These are phyloP conservation scores for Mariannaea sp. DNA, from an alignment of 2,329 filamentous ascomycete genomes.

Conservation along the genomic window DNA sequence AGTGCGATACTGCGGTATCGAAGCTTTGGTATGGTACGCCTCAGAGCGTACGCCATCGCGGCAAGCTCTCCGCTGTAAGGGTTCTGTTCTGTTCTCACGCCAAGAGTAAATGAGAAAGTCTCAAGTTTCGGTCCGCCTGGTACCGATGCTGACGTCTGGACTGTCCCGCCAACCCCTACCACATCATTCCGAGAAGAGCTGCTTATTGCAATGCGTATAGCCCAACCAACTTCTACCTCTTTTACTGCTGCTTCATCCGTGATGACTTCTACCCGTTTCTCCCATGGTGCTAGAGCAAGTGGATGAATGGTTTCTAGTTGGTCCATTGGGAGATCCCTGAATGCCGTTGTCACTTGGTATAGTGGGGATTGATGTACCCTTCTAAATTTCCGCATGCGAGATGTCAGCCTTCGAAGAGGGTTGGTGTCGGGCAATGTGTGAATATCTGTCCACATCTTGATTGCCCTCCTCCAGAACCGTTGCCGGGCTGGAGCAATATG, in stretches of 20 bases:
- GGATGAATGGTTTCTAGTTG: constrained; percentile 19
- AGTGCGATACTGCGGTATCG: constrained; percentile 13
- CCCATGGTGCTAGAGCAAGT: constrained; percentile 17
- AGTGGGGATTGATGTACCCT: constrained; percentile 9
- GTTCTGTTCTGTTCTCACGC: constrained; percentile 26
- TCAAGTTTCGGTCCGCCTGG: constrained; percentile 9
- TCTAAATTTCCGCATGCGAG: constrained; percentile 10
- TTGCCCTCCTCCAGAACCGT: constrained; percentile 21
- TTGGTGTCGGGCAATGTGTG: constrained; percentile 10
- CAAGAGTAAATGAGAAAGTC: constrained; percentile 26
- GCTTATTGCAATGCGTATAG: constrained; percentile 23
- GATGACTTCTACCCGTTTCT: constrained; percentile 3
- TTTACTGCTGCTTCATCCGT: constrained; percentile 1
- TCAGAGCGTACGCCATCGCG: constrained; percentile 23
- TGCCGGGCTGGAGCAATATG: constrained; percentile 20
- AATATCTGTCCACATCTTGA: constrained; percentile 14
- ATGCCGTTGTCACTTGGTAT: constrained; percentile 4
- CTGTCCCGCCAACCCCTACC: constrained; percentile 21
- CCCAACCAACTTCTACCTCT: neutral
- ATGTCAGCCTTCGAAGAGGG: constrained; percentile 2
- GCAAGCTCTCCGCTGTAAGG: constrained; percentile 25
- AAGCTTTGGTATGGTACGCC: constrained; percentile 8
- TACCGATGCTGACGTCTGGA: constrained; percentile 4
- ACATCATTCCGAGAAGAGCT: constrained; percentile 24
- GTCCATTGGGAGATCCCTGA: constrained; percentile 9